These are phyloP conservation scores for Lyophyllum decastes DNA, from an alignment of 768 basidiomycete genomes.

Conservation along the genomic window DNA sequence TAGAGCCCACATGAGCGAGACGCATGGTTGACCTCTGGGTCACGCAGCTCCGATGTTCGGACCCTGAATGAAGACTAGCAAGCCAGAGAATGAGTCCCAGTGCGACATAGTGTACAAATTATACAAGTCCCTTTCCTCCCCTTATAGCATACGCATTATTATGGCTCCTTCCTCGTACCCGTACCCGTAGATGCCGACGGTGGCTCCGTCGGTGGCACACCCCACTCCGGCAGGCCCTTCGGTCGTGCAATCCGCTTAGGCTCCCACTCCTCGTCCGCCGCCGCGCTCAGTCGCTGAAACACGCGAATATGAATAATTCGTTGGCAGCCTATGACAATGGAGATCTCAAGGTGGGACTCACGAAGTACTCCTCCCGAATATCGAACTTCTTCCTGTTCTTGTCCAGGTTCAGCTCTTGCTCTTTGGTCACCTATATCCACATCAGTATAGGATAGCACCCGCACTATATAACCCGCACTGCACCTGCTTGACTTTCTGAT, in stretches of 20 bases:
- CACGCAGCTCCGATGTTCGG: too few species aligned
- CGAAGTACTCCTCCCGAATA: constrained; percentile 94
- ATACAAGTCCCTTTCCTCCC: not conserved
- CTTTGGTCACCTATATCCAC: constrained; percentile 58
- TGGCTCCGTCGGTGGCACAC: constrained; percentile 71
- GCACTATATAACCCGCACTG: not conserved
- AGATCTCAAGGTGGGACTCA: constrained; percentile 51
- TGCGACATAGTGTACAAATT: not conserved
- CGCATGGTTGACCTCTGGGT: too few species aligned
- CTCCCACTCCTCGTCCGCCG: constrained; percentile 78
- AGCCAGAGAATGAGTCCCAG: too few species aligned
- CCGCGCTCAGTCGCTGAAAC: constrained; percentile 62
- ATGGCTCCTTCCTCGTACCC: constrained; percentile 4
- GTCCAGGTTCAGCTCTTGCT: constrained; percentile 76
- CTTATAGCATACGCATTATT: not conserved
- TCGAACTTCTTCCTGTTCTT: constrained; percentile 81
- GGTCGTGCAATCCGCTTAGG: constrained; percentile 82
- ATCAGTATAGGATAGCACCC: not conserved
- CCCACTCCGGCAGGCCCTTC: constrained; percentile 92
- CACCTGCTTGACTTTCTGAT: constrained; percentile 66
- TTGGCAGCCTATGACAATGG: not conserved
- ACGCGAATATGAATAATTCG: not conserved
- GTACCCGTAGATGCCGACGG: too few species aligned
- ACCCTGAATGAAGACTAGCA: too few species aligned
- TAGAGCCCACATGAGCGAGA: too few species aligned